Base-by-base conservation (phyloP, 306 rosid species). In the Chamaecrista fasciculata region DNA sequence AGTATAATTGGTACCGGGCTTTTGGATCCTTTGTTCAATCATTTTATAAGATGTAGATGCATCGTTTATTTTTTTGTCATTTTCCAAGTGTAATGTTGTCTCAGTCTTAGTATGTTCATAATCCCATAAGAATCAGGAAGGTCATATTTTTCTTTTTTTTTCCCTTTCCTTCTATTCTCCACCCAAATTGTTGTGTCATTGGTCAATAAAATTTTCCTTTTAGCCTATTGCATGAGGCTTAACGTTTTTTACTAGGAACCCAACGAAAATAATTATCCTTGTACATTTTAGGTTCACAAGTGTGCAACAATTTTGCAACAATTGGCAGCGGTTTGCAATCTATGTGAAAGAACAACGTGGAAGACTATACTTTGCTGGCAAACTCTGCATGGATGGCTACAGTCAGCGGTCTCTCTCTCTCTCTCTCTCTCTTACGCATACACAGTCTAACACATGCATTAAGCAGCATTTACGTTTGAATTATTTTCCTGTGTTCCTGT, bases 251-350 rank as follows among this genome's bases (percentile, higher is more conserved):
- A 33, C 66, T 70, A 26, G 64, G 58, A 43, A 58, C 66, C 51
- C 25, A 46, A n/a, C 72, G 60, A 50, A 64, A 55, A 40, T 11
- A 73, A 48, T 67, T 61, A 12, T 64, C 62, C 63, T 34, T 34
- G 58, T 66, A 55, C 53, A 29, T 66, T 59, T 31, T 83, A 93
- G 98, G 98, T 93, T 80, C 98, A 93, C 84, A 93, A 93, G 81
- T 90, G 98, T 80, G 97, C 98, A 26, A 90, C 98, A 71, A 82
- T 93, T 78, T 81, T 93, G 81, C 98, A 93, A 80, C 97, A 90
- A 69, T 81, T 93, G 78, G 96, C 98, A 29, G 96, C 96, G 69
- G 68, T 88, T 31, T 90, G 98, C 86, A 90, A 83, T 74, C 67
- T 93, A 77, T 85, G 96, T 3, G 97, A 86, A 83, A 80, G 92